These are phyloP conservation scores for Macrolepiota fuliginosa DNA, from an alignment of 768 basidiomycete genomes.

Conservation along the genomic window DNA sequence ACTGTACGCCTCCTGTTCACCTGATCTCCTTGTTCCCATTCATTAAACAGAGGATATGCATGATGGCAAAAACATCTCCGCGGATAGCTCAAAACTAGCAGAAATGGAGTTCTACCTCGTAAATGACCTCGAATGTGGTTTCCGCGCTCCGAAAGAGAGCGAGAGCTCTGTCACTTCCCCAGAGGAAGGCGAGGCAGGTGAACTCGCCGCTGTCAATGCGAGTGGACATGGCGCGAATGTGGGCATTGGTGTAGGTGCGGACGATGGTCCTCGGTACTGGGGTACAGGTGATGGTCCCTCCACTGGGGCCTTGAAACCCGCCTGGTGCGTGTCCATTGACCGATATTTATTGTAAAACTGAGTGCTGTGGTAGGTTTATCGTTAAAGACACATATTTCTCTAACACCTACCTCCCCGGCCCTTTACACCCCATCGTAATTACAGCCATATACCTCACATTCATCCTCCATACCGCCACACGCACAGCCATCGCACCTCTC, in stretches of 20 bases:
- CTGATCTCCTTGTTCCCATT: not conserved
- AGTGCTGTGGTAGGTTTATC: constrained; percentile 67
- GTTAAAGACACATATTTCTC: constrained; percentile 96
- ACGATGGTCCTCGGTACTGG: constrained; percentile 71
- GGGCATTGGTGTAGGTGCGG: constrained; percentile 42
- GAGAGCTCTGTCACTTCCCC: too few species aligned
- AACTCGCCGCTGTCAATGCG: constrained; percentile 17
- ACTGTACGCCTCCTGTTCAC: constrained; percentile 41
- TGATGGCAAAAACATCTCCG: constrained; percentile 73
- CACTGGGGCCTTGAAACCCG: constrained; percentile 79
- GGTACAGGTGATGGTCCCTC: constrained; percentile 74
- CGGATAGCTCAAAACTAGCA: constrained; percentile 88
- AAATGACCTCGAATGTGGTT: constrained; percentile 94
- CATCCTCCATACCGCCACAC: constrained; percentile 63
- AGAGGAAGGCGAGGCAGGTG: constrained; percentile 57
- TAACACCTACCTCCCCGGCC: constrained; percentile 87
- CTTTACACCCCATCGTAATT: constrained; percentile 92
- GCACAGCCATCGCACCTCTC: constrained; percentile 18
- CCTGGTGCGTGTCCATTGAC: constrained; percentile 60
- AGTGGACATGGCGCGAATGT: constrained; percentile 2
- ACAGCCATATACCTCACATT: constrained; percentile 89
- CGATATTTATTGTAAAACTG: not conserved
- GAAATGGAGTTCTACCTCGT: constrained; percentile 99
- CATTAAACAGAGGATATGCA: constrained; percentile 56
- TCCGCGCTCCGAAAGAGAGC: too few species aligned